Conservation (phyloP, 2,329 filamentous ascomycete genomes). For the Fusarium algeriense region DNA sequence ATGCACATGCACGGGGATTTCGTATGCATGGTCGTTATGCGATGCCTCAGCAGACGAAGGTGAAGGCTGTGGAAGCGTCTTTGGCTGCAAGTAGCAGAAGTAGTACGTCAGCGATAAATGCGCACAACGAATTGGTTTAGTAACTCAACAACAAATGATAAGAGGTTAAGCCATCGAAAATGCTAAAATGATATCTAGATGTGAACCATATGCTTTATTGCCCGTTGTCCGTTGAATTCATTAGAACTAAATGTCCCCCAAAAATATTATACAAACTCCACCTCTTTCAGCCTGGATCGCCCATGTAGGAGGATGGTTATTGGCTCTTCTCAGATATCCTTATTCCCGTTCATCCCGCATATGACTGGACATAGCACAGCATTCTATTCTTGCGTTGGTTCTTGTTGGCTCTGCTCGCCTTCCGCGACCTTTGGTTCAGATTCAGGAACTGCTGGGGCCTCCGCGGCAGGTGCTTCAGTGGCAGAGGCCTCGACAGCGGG, state of each 20-base stretch:
- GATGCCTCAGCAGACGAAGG: slow-evolving; percentile 37
- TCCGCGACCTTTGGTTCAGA: slow-evolving; percentile 6
- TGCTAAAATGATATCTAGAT: not conserved
- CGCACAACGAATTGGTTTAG: not conserved
- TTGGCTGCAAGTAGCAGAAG: not conserved
- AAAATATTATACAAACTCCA: slow-evolving; percentile 36
- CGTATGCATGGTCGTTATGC: slow-evolving; percentile 65
- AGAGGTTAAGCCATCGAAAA: not conserved
- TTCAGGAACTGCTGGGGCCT: slow-evolving; percentile 4
- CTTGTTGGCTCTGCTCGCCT: slow-evolving; percentile 22
- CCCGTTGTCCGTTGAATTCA: slow-evolving; percentile 28
- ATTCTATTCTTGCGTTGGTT: slow-evolving; percentile 11
- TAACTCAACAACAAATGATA: not conserved
- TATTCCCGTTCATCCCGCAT: not conserved
- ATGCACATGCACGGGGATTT: slow-evolving; percentile 61
- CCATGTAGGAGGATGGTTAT: not conserved
- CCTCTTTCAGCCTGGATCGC: slow-evolving; percentile 9
- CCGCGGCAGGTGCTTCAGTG: slow-evolving; percentile 13
- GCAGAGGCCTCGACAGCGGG: not conserved
- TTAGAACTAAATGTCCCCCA: slow-evolving; percentile 15
- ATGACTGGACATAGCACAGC: not conserved
- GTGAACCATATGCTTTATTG: slow-evolving; percentile 16
- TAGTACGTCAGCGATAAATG: slow-evolving; percentile 1
- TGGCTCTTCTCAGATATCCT: not conserved
- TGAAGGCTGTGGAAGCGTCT: not conserved